Evolutionary conservation across 345 rosid genomes (phyloP), one percentile per base, ranked within the genome.

Genomic region (Pistacia atlantica): DNA sequence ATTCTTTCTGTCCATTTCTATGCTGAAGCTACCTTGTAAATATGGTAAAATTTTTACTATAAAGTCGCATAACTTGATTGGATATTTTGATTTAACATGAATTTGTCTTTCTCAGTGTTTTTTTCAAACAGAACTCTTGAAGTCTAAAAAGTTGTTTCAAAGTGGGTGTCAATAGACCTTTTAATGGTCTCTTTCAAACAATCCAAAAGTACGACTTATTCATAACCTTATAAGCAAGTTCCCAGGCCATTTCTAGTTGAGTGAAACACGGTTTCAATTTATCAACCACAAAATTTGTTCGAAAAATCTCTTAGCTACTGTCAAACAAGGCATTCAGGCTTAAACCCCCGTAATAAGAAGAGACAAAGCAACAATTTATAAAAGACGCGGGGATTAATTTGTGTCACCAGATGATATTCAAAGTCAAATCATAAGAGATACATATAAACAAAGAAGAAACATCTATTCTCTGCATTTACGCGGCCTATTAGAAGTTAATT

Each of bases 361-460:
- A 72, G 14, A n/a, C 13, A 17, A 5, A 28, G 14, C 3, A 38
- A 69, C 31, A 75, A 46, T 35, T 31, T 69, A 20, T 25, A 51
- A 17, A 65, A 31, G 3, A 25, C 65, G 33, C 17, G 22, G 5
- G 9, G 33, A 8, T 12, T 0, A 8, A 11, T 54, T 54, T 18
- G 3, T 18, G 1, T 38, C n/a, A 28, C 6, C 22, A 5, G 33
- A 63, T 42, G 46, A 56, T 18, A 68, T 75, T 84, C 82, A 69
- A 80, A 84, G 84, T 75, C 80, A 75, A 75, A 6, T 14, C 8
- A 5, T 8, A 6, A 64, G 46, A 78, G 17, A 54, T 16, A 54
- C 48, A 37, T 2, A 0, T 18, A 74, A 67, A 42, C 3, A 9
- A 62, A 33, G 46, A 55, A 2, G 28, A 45, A 58, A 22, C 22